These are phyloP conservation scores for Lasiosphaeria ovina DNA, from an alignment of 495 filamentous ascomycete species.

Conservation along the genomic window DNA sequence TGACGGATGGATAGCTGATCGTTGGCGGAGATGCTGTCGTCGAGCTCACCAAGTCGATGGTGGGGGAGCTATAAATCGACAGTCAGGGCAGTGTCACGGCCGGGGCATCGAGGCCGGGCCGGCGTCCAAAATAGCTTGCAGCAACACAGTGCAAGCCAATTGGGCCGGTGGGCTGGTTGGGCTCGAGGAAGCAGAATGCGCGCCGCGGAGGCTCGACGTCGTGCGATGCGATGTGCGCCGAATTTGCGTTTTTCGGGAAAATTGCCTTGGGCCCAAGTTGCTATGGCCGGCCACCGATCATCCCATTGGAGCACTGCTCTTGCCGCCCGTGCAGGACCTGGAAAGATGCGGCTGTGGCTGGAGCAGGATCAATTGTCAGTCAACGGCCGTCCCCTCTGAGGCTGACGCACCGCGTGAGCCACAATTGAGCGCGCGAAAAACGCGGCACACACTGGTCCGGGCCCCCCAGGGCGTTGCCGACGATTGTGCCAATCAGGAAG, in stretches of 20 bases:
- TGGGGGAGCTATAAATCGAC: slow-evolving; percentile 1
- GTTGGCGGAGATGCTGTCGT: neutral
- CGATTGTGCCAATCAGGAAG: slow-evolving; percentile 36
- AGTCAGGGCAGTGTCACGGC: slow-evolving; percentile 11
- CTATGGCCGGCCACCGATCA: neutral
- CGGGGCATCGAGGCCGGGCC: slow-evolving; percentile 18
- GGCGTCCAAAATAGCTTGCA: slow-evolving; percentile 4
- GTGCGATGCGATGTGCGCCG: neutral
- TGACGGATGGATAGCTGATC: neutral
- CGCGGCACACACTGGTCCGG: slow-evolving; percentile 22
- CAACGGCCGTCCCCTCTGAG: slow-evolving; percentile 11
- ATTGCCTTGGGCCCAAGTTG: slow-evolving; percentile 5
- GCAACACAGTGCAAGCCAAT: slow-evolving; percentile 7
- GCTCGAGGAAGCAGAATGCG: slow-evolving; percentile 3
- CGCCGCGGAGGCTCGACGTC: slow-evolving; percentile 7
- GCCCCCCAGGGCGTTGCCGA: slow-evolving; percentile 15
- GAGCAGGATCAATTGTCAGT: no score
- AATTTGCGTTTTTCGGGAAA: slow-evolving; percentile 13
- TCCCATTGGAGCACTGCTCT: neutral
- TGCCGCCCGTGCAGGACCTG: no score
- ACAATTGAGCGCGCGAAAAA: slow-evolving; percentile 29
- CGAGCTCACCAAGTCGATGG: neutral
- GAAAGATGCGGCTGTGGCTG: neutral
- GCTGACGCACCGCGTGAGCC: slow-evolving; percentile 22
- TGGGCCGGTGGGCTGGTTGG: neutral